Evolutionary conservation across 2,329 filamentous ascomycete genomes (phyloP).

Genomic region (Aspergillus terreus): DNA sequence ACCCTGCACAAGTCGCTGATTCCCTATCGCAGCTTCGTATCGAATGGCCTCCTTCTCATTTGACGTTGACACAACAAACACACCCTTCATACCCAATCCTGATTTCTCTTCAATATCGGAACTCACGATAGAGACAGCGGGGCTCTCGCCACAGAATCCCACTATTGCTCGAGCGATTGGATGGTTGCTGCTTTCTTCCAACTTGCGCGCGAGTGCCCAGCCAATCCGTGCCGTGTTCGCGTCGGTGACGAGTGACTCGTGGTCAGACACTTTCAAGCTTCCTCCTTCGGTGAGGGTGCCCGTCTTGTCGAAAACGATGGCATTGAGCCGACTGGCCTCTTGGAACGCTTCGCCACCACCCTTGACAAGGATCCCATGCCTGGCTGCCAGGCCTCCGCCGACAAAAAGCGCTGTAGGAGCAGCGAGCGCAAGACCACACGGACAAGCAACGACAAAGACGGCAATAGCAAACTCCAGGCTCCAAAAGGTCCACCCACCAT

Average conservation of each 20-base stretch:
- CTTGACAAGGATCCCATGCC: slow-evolving; percentile 75
- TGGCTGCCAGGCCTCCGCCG: slow-evolving; percentile 73
- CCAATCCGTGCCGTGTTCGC: slow-evolving; percentile 34
- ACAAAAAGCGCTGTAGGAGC: slow-evolving; percentile 85
- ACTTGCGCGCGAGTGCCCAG: slow-evolving; percentile 44
- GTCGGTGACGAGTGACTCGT: slow-evolving; percentile 39
- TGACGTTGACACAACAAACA: slow-evolving; percentile 37
- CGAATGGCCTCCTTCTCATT: slow-evolving; percentile 16
- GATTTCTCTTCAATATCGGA: slow-evolving; percentile 51
- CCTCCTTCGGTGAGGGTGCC: slow-evolving; percentile 71
- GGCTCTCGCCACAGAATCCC: slow-evolving; percentile 42
- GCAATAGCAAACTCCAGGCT: slow-evolving; percentile 68
- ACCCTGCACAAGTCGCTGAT: slow-evolving; percentile 49
- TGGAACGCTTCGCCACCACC: slow-evolving; percentile 84
- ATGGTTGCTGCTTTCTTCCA: slow-evolving; percentile 60
- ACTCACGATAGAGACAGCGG: slow-evolving; percentile 23
- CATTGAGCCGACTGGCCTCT: slow-evolving; percentile 73
- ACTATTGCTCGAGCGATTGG: slow-evolving; percentile 56
- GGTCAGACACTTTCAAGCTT: slow-evolving; percentile 54
- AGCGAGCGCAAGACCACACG: slow-evolving; percentile 79
- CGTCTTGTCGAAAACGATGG: slow-evolving; percentile 85
- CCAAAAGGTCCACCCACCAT: slow-evolving; percentile 51
- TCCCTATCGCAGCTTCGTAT: slow-evolving; percentile 54
- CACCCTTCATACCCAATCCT: slow-evolving; percentile 56
- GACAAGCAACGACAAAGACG: slow-evolving; percentile 83